A percentile compares a stretch with the other conserved stretches of the same genome.
These are phyloP conservation scores for Picochlorum sp. DNA, from an alignment of 139 green algal species.

Conservation along the genomic window DNA sequence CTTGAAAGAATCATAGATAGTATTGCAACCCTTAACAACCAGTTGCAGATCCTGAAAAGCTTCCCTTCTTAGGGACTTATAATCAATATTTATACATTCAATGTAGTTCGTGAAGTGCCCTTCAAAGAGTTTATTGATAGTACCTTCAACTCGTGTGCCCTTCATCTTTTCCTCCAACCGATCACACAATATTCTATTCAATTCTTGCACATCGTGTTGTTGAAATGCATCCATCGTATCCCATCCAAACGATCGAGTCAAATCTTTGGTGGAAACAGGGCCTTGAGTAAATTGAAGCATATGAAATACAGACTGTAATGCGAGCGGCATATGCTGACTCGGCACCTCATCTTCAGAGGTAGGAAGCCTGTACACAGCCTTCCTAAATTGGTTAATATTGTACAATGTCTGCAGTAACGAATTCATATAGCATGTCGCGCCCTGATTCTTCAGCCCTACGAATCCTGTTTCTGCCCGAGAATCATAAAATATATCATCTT, in stretches of 20 bases:
- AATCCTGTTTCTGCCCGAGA: constrained; percentile 78
- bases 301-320: constrained; percentile 94
- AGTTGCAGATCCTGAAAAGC: constrained; percentile 85
- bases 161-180: constrained; percentile 99
- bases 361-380: constrained; percentile 96
- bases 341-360: constrained; percentile 69
- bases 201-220: constrained; percentile 98
- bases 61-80: constrained; percentile 75
- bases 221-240: constrained; percentile 85
- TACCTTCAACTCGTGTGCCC: constrained; percentile 82
- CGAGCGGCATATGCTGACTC: constrained; percentile 73
- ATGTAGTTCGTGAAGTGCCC: constrained; percentile 83
- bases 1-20: constrained; percentile 71
- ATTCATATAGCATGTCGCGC: constrained; percentile 99
- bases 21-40: constrained; percentile 86
- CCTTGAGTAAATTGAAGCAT: constrained; percentile 78
- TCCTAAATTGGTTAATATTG: constrained; percentile 83
- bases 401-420: constrained; percentile 94
- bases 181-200: constrained; percentile 92
- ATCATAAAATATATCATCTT: constrained; percentile 46
- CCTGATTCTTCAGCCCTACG: constrained; percentile 96
- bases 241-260: constrained; percentile 97
- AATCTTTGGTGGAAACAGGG: constrained; percentile 80
- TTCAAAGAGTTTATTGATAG: constrained; percentile 90
- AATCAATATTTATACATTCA: constrained; percentile 89